phyloP scores from a whole-genome alignment of 176 grass and related monocot species.

The Dactylis glomerata region DNA sequence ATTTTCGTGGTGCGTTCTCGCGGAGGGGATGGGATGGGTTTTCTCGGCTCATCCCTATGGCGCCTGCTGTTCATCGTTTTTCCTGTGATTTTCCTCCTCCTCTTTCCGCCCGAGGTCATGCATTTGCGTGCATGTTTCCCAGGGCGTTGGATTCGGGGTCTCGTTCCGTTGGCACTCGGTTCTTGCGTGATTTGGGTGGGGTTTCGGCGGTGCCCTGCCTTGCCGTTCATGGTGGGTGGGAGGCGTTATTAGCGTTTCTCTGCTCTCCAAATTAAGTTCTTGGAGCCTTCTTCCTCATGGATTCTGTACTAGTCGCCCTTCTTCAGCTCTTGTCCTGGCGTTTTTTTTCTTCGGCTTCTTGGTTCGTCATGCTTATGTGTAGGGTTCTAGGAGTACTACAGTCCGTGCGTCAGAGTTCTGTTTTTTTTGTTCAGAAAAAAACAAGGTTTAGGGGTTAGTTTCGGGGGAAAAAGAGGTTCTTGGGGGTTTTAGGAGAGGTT shows the following conservation, averaged over 20 bases:
- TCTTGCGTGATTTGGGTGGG: neutral
- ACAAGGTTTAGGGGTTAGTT: neutral
- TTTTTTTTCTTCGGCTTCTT: neutral
- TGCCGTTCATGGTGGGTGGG: neutral
- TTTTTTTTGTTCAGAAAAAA: neutral
- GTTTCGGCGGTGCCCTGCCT: neutral
- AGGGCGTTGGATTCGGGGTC: neutral
- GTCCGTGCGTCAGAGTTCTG: no score
- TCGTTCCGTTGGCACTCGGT: neutral
- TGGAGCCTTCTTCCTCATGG: neutral
- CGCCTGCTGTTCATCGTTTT: neutral
- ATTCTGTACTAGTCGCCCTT: neutral
- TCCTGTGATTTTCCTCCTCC: neutral
- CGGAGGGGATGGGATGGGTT: neutral
- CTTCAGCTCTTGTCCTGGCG: neutral
- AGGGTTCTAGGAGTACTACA: neutral
- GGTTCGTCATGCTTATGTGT: neutral
- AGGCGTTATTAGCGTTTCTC: neutral
- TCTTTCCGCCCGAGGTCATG: neutral
- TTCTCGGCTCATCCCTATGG: neutral
- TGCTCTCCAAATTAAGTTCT: no score
- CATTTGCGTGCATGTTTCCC: slow-evolving; percentile 18
- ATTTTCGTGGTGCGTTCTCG: neutral
- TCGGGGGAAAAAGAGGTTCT: neutral
- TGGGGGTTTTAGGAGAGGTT: neutral